phyloP scores from a whole-genome alignment of 129 eudicot species.

The Saposhnikovia divaricata region DNA sequence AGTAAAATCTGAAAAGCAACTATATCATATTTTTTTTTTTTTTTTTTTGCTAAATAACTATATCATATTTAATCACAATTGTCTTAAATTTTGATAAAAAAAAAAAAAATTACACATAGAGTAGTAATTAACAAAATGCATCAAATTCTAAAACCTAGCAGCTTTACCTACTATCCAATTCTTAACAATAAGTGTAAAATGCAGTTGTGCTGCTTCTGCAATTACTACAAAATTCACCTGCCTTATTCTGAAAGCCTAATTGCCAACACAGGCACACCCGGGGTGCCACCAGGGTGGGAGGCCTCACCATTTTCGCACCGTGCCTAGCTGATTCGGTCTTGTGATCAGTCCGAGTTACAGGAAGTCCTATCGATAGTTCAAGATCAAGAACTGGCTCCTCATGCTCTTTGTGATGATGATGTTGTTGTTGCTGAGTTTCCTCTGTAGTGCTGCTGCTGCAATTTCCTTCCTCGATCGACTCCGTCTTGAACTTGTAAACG shows the following conservation, averaged over 20 bases:
- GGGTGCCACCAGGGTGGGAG: not conserved
- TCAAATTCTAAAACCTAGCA: not conserved
- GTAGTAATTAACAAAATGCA: not conserved
- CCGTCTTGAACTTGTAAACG: not conserved
- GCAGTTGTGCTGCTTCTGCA: slow-evolving; percentile 17
- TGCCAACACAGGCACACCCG: slow-evolving; percentile 29
- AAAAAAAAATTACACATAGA: too few species aligned
- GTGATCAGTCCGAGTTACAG: slow-evolving; percentile 13
- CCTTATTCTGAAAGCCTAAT: slow-evolving; percentile 25
- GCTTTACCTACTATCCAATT: not conserved
- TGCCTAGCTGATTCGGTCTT: slow-evolving; percentile 13
- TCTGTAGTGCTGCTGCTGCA: slow-evolving; percentile 42
- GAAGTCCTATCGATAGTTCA: slow-evolving; percentile 34
- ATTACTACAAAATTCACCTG: slow-evolving; percentile 25
- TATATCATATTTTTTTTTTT: too few species aligned
- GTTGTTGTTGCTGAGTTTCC: slow-evolving; percentile 19
- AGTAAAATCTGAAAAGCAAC: too few species aligned
- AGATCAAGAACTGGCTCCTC: slow-evolving; percentile 15
- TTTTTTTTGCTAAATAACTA: too few species aligned
- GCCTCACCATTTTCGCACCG: not conserved
- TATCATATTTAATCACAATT: too few species aligned
- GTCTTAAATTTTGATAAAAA: too few species aligned
- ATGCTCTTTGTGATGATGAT: not conserved
- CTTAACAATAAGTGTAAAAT: slow-evolving; percentile 15
- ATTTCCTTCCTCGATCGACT: slow-evolving; percentile 18